Conservation (phyloP, 2,329 filamentous ascomycete species). For the Verticillium alfalfae region DNA sequence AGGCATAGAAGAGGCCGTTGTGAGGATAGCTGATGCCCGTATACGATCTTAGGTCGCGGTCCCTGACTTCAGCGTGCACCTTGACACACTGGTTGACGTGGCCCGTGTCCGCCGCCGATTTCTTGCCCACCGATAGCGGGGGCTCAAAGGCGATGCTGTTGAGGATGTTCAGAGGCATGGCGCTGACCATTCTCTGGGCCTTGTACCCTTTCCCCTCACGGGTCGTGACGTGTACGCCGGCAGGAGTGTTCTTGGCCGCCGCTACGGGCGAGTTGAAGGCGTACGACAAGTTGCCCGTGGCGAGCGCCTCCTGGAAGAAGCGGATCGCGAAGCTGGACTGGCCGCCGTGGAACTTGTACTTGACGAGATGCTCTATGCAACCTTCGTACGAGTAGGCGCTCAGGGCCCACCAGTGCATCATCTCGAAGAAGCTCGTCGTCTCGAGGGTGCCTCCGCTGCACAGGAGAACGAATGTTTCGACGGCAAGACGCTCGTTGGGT, state of each 20-base stretch:
- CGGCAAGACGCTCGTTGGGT: constrained; percentile 28
- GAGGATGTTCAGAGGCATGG: constrained; percentile 38
- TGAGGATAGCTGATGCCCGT: constrained; percentile 35
- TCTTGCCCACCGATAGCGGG: constrained; percentile 25
- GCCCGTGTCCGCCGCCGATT: constrained; percentile 26
- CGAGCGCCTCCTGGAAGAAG: constrained; percentile 36
- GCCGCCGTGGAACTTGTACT: constrained; percentile 34
- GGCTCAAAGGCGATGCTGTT: constrained; percentile 32
- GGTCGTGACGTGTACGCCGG: constrained; percentile 25
- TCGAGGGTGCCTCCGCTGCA: constrained; percentile 35
- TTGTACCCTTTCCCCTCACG: constrained; percentile 21
- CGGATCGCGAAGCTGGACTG: constrained; percentile 38
- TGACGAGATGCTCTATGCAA: constrained; percentile 30
- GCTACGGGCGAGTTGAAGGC: constrained; percentile 31
- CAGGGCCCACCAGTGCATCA: constrained; percentile 39
- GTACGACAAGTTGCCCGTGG: constrained; percentile 31
- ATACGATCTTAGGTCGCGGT: constrained; percentile 34
- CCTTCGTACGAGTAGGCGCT: constrained; percentile 32
- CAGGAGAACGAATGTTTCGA: constrained; percentile 35
- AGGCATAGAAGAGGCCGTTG: constrained; percentile 34
- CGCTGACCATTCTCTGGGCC: constrained; percentile 28
- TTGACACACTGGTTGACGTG: constrained; percentile 41
- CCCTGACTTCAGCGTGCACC: constrained; percentile 36
- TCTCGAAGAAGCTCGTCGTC: constrained; percentile 38
- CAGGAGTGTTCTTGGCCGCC: constrained; percentile 19